Conservation (phyloP, 2,329 filamentous ascomycete genomes). For the Grosmannia clavigera region DNA sequence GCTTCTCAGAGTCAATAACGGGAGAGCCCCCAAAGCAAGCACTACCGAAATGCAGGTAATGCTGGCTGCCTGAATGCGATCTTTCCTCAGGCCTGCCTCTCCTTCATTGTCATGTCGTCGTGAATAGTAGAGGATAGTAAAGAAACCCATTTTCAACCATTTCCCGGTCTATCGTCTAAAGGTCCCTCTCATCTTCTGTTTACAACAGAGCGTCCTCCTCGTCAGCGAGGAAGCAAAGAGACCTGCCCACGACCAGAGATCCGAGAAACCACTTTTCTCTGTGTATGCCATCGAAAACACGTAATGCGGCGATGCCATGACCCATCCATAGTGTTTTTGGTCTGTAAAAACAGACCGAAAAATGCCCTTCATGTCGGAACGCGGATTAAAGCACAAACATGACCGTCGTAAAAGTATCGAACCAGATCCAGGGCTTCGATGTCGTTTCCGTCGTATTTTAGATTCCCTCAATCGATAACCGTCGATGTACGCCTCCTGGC, state of each 20-base stretch:
- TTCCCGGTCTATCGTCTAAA: slow-evolving; percentile 5
- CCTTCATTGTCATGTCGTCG: slow-evolving; percentile 4
- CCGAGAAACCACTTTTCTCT: slow-evolving; percentile 51
- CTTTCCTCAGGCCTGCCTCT: slow-evolving; percentile 1
- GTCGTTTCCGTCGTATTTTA: slow-evolving; percentile 11
- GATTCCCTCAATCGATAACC: slow-evolving; percentile 18
- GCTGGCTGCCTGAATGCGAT: background rate
- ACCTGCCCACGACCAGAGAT: slow-evolving; percentile 1
- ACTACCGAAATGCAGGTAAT: background rate
- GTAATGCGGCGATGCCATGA: slow-evolving; percentile 21
- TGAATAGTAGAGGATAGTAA: slow-evolving; percentile 3
- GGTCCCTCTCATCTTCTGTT: background rate
- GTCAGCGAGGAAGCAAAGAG: background rate
- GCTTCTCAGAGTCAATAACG: slow-evolving; percentile 2
- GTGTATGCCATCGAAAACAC: slow-evolving; percentile 29
- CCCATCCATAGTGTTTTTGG: slow-evolving; percentile 14
- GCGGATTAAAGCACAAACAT: slow-evolving; percentile 24
- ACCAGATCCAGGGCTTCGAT: slow-evolving; percentile 17
- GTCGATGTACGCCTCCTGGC: slow-evolving; percentile 18
- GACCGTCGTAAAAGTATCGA: slow-evolving; percentile 25
- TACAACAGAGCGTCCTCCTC: background rate
- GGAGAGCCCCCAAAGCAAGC: background rate
- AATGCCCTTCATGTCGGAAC: slow-evolving; percentile 21
- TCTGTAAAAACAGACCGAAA: slow-evolving; percentile 16
- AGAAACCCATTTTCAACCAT: background rate